Conservation (phyloP, 352 stramenopile genomes). For the Blastocystis sp. region DNA sequence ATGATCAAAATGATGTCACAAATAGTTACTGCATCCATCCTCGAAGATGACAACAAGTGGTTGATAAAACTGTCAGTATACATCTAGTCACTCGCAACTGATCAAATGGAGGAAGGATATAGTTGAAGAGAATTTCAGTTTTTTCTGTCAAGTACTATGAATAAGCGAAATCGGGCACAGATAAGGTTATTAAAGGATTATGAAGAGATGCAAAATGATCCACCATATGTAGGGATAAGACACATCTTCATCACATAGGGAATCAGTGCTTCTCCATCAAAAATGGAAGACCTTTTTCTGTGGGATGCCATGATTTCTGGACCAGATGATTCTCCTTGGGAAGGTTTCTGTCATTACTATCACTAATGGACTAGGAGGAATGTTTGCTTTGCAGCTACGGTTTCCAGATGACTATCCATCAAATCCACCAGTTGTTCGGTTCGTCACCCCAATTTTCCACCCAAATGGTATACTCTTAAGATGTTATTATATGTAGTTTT, state of each 20-base stretch:
- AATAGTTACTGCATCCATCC: background rate
- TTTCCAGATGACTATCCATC: conserved; percentile 65
- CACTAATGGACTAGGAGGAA: conserved; percentile 42
- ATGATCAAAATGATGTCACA: background rate
- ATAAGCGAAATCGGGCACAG: conserved; percentile 52
- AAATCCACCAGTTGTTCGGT: conserved; percentile 46
- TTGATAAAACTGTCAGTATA: background rate
- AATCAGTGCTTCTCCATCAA: conserved; percentile 58
- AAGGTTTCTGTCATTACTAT: background rate
- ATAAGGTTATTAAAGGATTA: conserved; percentile 63
- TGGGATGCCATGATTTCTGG: conserved; percentile 68
- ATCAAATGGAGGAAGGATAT: background rate
- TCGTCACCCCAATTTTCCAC: conserved; percentile 59
- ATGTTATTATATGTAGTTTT: conserved; percentile 21
- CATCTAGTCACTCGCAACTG: background rate
- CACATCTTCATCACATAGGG: background rate
- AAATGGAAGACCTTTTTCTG: conserved; percentile 58
- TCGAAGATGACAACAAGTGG: background rate
- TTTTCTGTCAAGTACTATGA: conserved; percentile 57
- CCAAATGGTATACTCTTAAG: conserved; percentile 28
- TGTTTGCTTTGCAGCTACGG: conserved; percentile 55
- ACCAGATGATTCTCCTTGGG: conserved; percentile 65
- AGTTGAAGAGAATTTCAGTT: background rate
- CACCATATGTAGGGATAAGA: conserved; percentile 18
- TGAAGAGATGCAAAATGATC: conserved; percentile 64